Evolutionary conservation across 225 moss, liverwort and hornwort genomes (phyloP).

Genomic region (Antitrichia curtipendula): DNA sequence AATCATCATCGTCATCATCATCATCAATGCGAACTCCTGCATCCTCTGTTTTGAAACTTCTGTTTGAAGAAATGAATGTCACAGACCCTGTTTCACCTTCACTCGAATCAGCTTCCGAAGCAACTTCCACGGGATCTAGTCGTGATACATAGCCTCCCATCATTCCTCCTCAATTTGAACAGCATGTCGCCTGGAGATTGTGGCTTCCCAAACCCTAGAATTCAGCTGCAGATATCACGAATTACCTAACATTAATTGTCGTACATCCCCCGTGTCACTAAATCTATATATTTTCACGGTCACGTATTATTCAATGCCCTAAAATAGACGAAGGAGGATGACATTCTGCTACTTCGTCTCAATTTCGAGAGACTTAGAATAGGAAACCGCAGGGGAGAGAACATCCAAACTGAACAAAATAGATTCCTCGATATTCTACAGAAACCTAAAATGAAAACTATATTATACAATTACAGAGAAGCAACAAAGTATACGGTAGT

Average conservation of each 20-base stretch:
- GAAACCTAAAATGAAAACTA: neutral
- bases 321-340: neutral
- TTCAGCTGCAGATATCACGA: neutral
- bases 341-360: neutral
- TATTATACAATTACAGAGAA: neutral
- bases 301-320: neutral
- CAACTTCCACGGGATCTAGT: neutral
- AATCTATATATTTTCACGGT: neutral
- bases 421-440: neutral
- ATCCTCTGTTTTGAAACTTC: neutral
- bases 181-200: neutral
- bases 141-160: neutral
- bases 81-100: neutral
- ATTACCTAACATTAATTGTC: neutral
- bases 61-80: neutral
- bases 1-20: neutral
- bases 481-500: neutral
- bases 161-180: neutral
- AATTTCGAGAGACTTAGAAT: neutral
- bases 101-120: slow-evolving; percentile 2
- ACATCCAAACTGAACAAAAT: neutral
- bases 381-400: neutral
- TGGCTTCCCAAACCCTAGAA: neutral
- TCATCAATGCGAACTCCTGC: neutral
- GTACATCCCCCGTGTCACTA: neutral